A percentile compares a stretch with the other conserved stretches of the same genome.
Conservation (phyloP, 2,329 filamentous ascomycete species). For the Neopestalotiopsis rosae region DNA sequence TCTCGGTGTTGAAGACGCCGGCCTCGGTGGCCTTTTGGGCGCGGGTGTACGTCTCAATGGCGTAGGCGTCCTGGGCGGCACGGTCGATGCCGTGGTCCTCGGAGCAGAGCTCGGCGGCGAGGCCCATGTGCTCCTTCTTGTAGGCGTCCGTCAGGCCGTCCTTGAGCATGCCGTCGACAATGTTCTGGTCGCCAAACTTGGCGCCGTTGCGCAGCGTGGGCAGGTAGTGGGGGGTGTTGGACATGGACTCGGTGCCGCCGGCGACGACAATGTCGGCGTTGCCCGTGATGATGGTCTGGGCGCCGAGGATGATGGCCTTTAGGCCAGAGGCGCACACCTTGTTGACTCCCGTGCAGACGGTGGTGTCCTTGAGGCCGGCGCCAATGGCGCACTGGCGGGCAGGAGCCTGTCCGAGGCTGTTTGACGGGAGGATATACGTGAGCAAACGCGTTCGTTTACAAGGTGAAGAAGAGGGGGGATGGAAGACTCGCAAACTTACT, state of each 20-base stretch:
- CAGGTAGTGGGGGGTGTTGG: slow-evolving; percentile 95
- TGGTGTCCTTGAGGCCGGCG: slow-evolving; percentile 81
- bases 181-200: slow-evolving; percentile 90
- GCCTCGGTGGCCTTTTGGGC: slow-evolving; percentile 82
- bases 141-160: slow-evolving; percentile 95
- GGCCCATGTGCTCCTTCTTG: slow-evolving; percentile 96
- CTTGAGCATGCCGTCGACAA: slow-evolving; percentile 91
- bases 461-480: slow-evolving; percentile 12
- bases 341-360: slow-evolving; percentile 92
- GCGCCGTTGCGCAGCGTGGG: slow-evolving; percentile 83
- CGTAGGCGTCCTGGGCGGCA: slow-evolving; percentile 92
- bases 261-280: slow-evolving; percentile 93
- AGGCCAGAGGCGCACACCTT: slow-evolving; percentile 97
- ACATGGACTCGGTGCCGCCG: slow-evolving; percentile 98
- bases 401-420: slow-evolving; percentile 91
- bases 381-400: slow-evolving; percentile 91
- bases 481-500: slow-evolving; percentile 61
- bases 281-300: slow-evolving; percentile 97
- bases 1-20: slow-evolving; percentile 84
- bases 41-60: slow-evolving; percentile 80
- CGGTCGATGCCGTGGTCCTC: slow-evolving; percentile 80
- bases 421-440: slow-evolving; percentile 4
- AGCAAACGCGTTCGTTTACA: neutral
- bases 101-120: slow-evolving; percentile 91
- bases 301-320: slow-evolving; percentile 93